These are phyloP conservation scores for Quercus variabilis DNA, from an alignment of 306 rosid genomes.

Conservation along the genomic window DNA sequence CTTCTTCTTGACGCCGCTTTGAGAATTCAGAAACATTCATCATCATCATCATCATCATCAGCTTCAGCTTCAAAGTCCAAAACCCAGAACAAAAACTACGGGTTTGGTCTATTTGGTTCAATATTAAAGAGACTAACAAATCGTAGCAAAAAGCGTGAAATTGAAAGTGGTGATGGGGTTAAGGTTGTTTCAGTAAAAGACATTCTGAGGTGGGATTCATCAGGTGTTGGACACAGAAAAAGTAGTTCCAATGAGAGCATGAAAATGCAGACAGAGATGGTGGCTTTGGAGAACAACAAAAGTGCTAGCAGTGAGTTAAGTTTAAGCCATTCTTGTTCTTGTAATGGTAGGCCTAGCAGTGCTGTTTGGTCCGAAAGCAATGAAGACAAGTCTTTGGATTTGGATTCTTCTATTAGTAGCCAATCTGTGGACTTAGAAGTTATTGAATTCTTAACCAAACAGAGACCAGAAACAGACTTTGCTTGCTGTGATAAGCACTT, in stretches of 20 bases:
- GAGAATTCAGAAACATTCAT: constrained; percentile 63
- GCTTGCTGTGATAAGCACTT: constrained; percentile 27
- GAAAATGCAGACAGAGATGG: neutral
- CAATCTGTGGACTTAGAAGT: constrained; percentile 36
- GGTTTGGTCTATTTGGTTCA: constrained; percentile 63
- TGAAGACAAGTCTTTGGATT: constrained; percentile 44
- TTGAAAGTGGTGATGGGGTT: constrained; percentile 2
- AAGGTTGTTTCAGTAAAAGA: constrained; percentile 34
- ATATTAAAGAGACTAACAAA: constrained; percentile 51
- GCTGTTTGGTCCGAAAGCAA: constrained; percentile 66
- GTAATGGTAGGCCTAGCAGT: constrained; percentile 50
- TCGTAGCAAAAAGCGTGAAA: constrained; percentile 32
- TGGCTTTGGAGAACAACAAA: constrained; percentile 5
- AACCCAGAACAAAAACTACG: constrained; percentile 27
- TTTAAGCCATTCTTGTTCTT: constrained; percentile 25
- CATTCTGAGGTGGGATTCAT: constrained; percentile 41
- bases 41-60: too few relatives aligned
- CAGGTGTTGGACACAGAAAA: constrained; percentile 18
- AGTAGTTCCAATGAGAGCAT: neutral
- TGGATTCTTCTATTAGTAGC: constrained; percentile 42
- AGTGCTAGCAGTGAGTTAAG: neutral
- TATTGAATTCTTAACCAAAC: constrained; percentile 23
- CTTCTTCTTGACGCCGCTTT: constrained; percentile 81
- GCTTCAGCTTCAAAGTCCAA: constrained; percentile 28
- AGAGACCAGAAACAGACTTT: constrained; percentile 5